These are phyloP conservation scores for Colletotrichum filicis DNA, from an alignment of 2,329 filamentous ascomycete genomes.

Conservation along the genomic window DNA sequence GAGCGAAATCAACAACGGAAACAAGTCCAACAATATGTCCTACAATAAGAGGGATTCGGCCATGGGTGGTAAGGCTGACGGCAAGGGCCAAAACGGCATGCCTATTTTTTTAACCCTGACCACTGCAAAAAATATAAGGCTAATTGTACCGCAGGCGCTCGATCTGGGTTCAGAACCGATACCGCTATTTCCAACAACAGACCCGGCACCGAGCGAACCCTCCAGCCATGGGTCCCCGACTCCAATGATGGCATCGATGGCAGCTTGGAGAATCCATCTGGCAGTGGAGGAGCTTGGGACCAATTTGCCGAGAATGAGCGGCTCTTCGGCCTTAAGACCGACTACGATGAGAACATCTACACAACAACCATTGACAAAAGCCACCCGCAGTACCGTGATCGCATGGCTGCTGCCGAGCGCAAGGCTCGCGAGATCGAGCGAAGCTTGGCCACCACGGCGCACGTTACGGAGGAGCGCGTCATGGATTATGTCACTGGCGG, in stretches of 20 bases:
- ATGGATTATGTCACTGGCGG: conserved; percentile 73
- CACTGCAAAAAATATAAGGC: neutral
- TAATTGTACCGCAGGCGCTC: conserved; percentile 63
- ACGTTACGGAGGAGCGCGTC: conserved; percentile 90
- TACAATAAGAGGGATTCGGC: conserved; percentile 50
- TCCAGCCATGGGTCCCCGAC: conserved; percentile 86
- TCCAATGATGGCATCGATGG: conserved; percentile 71
- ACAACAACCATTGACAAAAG: conserved; percentile 89
- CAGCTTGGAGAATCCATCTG: conserved; percentile 72
- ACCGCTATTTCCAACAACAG: conserved; percentile 84
- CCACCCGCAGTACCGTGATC: conserved; percentile 83
- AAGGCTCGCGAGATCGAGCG: conserved; percentile 92
- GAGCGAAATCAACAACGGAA: conserved; percentile 31
- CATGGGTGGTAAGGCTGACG: conserved; percentile 47
- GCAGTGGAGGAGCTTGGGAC: conserved; percentile 75
- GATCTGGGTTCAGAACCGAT: conserved; percentile 84
- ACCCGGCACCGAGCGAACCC: conserved; percentile 74
- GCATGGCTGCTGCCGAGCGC: conserved; percentile 80
- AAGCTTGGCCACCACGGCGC: conserved; percentile 77
- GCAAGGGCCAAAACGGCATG: conserved; percentile 53
- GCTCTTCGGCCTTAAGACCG: conserved; percentile 87
- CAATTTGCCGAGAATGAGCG: conserved; percentile 93
- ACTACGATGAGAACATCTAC: conserved; percentile 95
- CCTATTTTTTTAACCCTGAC: neutral
- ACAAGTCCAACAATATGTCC: conserved; percentile 46